Percentiles rank a stretch among this genome's conserved stretches.
Evolutionary conservation across 148 eudicot species (phyloP).

Genomic region (Vaccinium darrowii): DNA sequence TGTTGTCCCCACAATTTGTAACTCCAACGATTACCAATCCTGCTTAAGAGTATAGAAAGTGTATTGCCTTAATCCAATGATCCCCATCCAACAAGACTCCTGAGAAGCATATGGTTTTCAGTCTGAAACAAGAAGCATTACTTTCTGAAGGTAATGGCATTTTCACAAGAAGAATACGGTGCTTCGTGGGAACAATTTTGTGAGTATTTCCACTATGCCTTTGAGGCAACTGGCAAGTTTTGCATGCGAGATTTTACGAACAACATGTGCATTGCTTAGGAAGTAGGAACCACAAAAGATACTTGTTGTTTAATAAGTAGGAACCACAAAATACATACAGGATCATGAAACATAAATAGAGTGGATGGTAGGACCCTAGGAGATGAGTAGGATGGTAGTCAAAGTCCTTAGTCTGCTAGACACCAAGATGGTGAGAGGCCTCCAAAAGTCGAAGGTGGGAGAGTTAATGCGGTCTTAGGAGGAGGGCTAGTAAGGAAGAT

Average conservation of each 20-base stretch:
- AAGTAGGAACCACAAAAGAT: neutral
- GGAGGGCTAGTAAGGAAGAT: neutral
- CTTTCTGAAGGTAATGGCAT: neutral
- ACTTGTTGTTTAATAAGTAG: neutral
- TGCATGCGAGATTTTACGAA: neutral
- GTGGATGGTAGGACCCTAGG: neutral
- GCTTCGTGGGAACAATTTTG: neutral
- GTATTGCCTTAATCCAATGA: neutral
- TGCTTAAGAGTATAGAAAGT: neutral
- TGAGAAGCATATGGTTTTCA: neutral
- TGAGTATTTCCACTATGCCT: neutral
- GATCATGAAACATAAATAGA: neutral
- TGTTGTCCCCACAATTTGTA: neutral
- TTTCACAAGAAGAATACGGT: neutral
- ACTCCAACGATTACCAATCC: neutral
- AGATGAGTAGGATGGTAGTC: neutral
- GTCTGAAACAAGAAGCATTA: neutral
- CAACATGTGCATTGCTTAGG: conserved; percentile 2
- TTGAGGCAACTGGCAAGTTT: neutral
- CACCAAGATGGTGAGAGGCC: neutral
- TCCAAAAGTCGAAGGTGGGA: neutral
- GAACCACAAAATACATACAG: neutral
- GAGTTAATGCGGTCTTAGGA: neutral
- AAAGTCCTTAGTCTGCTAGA: neutral
- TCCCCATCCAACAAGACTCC: neutral